Evolutionary conservation across 2,329 filamentous ascomycete species (phyloP), one percentile per base, ranked within the genome.

Genomic region (Penicillium hesseltinei): DNA sequence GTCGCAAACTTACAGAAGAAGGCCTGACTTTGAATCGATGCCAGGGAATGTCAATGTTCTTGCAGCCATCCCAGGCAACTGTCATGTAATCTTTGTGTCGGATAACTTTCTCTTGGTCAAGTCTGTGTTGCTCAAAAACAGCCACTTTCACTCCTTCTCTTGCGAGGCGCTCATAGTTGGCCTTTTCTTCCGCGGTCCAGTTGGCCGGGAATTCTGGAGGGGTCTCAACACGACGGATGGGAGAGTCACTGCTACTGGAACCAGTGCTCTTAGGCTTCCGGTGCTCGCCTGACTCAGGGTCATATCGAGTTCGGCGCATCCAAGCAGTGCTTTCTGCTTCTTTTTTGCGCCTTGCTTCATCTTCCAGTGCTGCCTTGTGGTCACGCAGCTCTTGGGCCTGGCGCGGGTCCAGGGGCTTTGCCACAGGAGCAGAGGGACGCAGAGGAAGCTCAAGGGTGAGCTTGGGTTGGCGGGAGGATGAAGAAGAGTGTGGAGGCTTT

Each of bases 31-130:
- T 56, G 42, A 56, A 53, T 33, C 36, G 33, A 42, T 56, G 49
- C 54, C 54, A 56, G 23, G 54, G 54, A 36, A 56, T 53, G 23
- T 56, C 54, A 31, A 56, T 35, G n/a, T 56, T 56, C 42, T 47
- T 56, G 27, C 43, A 56, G 4, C 29, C 42, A 47, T 56, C 54
- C 54, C 54, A 56, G 21, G 29, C 42, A 40, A 53, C 23, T 1
- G 49, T 47, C n/a, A 36, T 38, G 27, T 53, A 47, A 17, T 56
- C 42, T 6, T 47, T 5, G n/a, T 53, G 49, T 2, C n/a, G 23
- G 3, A 43, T 13, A 25, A 53, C 4, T 5, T 47, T 53, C n/a
- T 52, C 42, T 17, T 47, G 38, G n/a, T 56, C 21, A 2, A 53
- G 42, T 29, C 54, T 39, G 19, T 56, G 42, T 6, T 38, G 54